A percentile compares a stretch with the other conserved stretches of the same genome.
Conservation (phyloP, 257 asterid species). For the Ajuga chamaepitys region DNA sequence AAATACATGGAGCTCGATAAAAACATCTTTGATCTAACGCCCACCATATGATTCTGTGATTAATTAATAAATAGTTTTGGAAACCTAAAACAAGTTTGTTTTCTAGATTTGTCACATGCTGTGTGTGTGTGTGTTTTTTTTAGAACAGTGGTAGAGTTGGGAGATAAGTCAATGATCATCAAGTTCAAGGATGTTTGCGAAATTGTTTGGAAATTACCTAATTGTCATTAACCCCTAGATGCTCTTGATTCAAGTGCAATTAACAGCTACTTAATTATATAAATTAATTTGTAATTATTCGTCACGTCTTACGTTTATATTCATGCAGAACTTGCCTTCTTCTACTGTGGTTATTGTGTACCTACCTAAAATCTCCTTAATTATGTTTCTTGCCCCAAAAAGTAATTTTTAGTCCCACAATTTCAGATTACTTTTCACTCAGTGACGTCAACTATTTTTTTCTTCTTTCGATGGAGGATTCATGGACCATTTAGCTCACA, state of each 20-base stretch:
- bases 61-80: not conserved
- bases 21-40: constrained; percentile 11
- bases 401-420: no score
- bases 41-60: constrained; percentile 5
- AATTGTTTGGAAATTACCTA: constrained; percentile 4
- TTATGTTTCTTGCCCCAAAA: no score
- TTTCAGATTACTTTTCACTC: no score
- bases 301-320: constrained; percentile 27
- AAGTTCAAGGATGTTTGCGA: constrained; percentile 29
- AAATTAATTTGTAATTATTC: constrained; percentile 4
- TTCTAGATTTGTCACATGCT: constrained; percentile 5
- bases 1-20: constrained; percentile 40
- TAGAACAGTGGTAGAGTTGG: constrained; percentile 6
- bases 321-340: constrained; percentile 10
- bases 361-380: no score
- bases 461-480: no score
- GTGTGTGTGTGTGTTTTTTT: not conserved
- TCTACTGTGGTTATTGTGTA: no score
- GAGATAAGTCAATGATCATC: constrained; percentile 44
- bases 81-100: not conserved
- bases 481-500: no score
- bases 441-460: no score
- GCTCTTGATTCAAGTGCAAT: constrained; percentile 29
- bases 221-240: constrained; percentile 28
- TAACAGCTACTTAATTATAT: constrained; percentile 7